phyloP scores from a whole-genome alignment of 352 stramenopile species.

The Detonula confervacea region DNA sequence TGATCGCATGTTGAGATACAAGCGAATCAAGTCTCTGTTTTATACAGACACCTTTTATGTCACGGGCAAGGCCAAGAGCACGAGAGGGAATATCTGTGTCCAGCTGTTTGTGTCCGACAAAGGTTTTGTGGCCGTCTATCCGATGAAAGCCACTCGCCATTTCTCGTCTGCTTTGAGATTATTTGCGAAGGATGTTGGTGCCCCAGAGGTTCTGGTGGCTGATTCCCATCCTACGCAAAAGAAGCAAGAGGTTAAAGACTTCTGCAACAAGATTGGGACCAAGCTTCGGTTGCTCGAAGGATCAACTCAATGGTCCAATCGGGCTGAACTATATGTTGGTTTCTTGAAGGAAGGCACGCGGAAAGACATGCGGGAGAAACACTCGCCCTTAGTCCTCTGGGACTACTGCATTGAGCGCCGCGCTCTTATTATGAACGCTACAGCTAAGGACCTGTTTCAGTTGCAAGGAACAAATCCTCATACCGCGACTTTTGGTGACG shows the following conservation, averaged over 20 bases:
- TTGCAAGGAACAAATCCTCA: not conserved
- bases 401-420: conserved; percentile 48
- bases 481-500: conserved; percentile 18
- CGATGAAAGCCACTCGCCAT: conserved; percentile 40
- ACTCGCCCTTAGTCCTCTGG: conserved; percentile 27
- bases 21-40: conserved; percentile 40
- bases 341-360: conserved; percentile 40
- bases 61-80: conserved; percentile 42
- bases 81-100: conserved; percentile 36
- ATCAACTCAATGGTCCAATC: conserved; percentile 37
- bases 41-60: conserved; percentile 54
- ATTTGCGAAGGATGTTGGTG: conserved; percentile 61
- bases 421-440: not conserved
- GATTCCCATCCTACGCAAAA: conserved; percentile 40
- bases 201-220: conserved; percentile 26
- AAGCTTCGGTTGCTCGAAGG: conserved; percentile 27
- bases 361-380: conserved; percentile 32
- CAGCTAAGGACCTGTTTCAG: not conserved
- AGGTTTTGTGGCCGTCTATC: conserved; percentile 31
- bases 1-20: conserved; percentile 32
- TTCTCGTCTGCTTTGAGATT: conserved; percentile 23
- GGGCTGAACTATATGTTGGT: conserved; percentile 47
- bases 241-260: conserved; percentile 11
- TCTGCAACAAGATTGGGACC: conserved; percentile 51
- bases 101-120: conserved; percentile 59